Percentiles rank a stretch among this genome's conserved stretches.
Conservation (phyloP, 805 yeast genomes). For the Teunomyces funiuensis region DNA sequence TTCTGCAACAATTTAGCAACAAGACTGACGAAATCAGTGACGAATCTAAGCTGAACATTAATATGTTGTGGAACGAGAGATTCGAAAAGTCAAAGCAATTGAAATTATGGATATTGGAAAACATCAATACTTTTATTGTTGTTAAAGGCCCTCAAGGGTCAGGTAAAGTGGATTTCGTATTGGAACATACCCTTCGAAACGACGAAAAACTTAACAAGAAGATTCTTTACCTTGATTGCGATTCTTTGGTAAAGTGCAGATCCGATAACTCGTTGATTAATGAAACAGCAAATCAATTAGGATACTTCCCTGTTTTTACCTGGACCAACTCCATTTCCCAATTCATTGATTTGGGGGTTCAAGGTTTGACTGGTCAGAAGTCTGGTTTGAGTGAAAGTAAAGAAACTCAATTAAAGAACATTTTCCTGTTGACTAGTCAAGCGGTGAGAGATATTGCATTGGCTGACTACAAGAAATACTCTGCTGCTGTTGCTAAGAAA, state of each 20-base stretch:
- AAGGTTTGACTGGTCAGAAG: slow-evolving; percentile 91
- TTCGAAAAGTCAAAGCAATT: slow-evolving; percentile 65
- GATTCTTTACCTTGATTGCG: slow-evolving; percentile 77
- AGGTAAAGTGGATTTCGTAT: slow-evolving; percentile 82
- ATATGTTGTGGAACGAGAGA: slow-evolving; percentile 67
- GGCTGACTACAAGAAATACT: slow-evolving; percentile 30
- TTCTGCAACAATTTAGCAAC: slow-evolving; percentile 11
- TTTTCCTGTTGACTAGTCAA: slow-evolving; percentile 67
- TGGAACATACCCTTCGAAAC: slow-evolving; percentile 60
- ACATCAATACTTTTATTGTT: slow-evolving; percentile 84
- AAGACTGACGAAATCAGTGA: slow-evolving; percentile 29
- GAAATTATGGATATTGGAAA: slow-evolving; percentile 80
- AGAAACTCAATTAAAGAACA: slow-evolving; percentile 78
- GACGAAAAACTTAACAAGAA: slow-evolving; percentile 45
- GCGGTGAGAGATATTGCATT: slow-evolving; percentile 69
- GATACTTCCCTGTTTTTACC: slow-evolving; percentile 91
- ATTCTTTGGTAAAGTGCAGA: slow-evolving; percentile 66
- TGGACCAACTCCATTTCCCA: slow-evolving; percentile 83
- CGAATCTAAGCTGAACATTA: slow-evolving; percentile 17
- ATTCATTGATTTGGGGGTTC: slow-evolving; percentile 80
- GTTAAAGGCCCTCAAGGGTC: slow-evolving; percentile 93
- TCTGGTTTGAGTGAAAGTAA: slow-evolving; percentile 83
- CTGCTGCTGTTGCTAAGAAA: slow-evolving; percentile 18
- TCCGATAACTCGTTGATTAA: slow-evolving; percentile 69
- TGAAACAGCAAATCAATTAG: slow-evolving; percentile 71